phyloP scores from a whole-genome alignment of 305 asterid genomes.

The Rubia peregrina region DNA sequence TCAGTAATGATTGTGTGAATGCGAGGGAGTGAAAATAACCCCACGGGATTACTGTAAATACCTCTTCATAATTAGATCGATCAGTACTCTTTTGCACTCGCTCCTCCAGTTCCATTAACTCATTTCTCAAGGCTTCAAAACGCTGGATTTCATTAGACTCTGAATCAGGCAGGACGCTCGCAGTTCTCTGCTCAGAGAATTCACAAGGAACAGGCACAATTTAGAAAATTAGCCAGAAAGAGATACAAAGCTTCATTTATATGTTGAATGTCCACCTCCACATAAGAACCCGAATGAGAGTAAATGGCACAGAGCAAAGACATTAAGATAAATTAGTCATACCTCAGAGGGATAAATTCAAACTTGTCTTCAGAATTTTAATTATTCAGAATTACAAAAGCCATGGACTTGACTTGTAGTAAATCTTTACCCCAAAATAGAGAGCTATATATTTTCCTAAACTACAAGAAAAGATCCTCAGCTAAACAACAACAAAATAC shows the following conservation, averaged over 20 bases:
- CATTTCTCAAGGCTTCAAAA: conserved; percentile 69
- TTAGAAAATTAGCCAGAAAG: conserved; percentile 8
- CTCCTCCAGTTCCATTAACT: conserved; percentile 83
- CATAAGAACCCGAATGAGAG: background rate
- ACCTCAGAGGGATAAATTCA: background rate
- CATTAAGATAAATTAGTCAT: background rate
- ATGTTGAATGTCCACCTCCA: background rate
- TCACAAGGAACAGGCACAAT: conserved; percentile 13
- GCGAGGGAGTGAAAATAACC: background rate
- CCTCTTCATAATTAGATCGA: conserved; percentile 58
- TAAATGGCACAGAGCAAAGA: background rate
- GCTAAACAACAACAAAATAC: background rate
- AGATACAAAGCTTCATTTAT: background rate
- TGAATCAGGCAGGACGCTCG: conserved; percentile 32
- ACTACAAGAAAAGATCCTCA: background rate
- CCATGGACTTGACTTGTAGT: too few species aligned
- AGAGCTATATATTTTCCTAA: background rate
- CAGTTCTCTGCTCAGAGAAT: conserved; percentile 35
- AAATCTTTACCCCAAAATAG: background rate
- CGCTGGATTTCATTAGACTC: conserved; percentile 69
- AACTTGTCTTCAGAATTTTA: background rate
- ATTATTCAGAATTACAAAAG: background rate
- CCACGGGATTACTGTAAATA: conserved; percentile 21
- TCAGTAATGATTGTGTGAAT: background rate
- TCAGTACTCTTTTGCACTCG: conserved; percentile 84